Evolutionary conservation across 176 grass and related monocot species (phyloP).

Genomic region (Eremochloa ophiuroides): DNA sequence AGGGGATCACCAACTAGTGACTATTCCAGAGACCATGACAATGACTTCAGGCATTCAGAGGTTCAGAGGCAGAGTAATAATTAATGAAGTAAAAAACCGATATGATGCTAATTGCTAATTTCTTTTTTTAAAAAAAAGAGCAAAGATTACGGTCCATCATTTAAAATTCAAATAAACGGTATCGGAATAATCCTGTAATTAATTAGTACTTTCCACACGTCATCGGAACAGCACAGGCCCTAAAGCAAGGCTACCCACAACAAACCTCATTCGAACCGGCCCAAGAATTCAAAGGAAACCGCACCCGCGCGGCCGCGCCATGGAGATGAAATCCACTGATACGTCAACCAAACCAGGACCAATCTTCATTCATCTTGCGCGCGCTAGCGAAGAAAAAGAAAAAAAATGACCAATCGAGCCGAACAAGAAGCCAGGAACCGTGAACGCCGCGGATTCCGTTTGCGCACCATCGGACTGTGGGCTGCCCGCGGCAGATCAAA

Average conservation of each 20-base stretch:
- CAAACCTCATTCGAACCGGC: background rate
- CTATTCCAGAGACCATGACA: background rate
- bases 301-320: background rate
- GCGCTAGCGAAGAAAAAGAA: background rate
- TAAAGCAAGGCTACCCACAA: background rate
- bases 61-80: background rate
- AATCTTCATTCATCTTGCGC: background rate
- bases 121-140: background rate
- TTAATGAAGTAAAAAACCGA: no score
- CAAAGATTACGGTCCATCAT: background rate
- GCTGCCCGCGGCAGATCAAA: background rate
- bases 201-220: background rate
- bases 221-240: background rate
- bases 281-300: background rate
- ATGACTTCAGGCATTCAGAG: background rate
- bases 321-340: background rate
- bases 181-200: background rate
- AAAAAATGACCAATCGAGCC: background rate
- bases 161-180: conserved; percentile 7
- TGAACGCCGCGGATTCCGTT: background rate
- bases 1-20: background rate
- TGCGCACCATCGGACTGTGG: no score
- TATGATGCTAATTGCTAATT: background rate
- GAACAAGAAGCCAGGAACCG: background rate
- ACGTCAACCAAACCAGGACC: background rate